Evolutionary conservation across 495 filamentous ascomycete genomes (phyloP).

Genomic region (Gamarada debralockiae): DNA sequence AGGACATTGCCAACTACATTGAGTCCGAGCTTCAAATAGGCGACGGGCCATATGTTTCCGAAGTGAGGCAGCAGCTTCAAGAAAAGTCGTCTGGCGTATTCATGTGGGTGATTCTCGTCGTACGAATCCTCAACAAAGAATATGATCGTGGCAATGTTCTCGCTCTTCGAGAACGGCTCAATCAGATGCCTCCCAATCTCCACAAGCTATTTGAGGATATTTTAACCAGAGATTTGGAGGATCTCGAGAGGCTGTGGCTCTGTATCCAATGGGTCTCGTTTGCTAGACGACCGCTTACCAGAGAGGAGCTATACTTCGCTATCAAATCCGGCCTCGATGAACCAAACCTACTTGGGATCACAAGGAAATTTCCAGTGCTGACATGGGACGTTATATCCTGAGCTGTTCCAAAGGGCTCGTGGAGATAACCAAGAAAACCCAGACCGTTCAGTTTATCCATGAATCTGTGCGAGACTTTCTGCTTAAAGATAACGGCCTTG

Average conservation of each 20-base stretch:
- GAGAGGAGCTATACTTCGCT: constrained; percentile 27
- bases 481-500: constrained; percentile 18
- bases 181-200: constrained; percentile 25
- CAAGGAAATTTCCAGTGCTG: constrained; percentile 22
- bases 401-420: constrained; percentile 29
- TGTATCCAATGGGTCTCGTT: constrained; percentile 34
- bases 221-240: background rate
- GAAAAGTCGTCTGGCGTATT: constrained; percentile 18
- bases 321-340: constrained; percentile 2
- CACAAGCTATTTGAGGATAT: constrained; percentile 26
- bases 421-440: constrained; percentile 17
- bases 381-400: constrained; percentile 25
- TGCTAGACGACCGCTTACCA: constrained; percentile 23
- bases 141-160: constrained; percentile 3
- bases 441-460: constrained; percentile 35
- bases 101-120: constrained; percentile 19
- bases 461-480: constrained; percentile 35
- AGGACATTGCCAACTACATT: constrained; percentile 28
- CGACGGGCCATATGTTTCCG: too few relatives aligned
- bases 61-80: constrained; percentile 22
- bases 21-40: too few relatives aligned
- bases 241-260: constrained; percentile 9
- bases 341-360: background rate
- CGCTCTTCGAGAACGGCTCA: constrained; percentile 8
- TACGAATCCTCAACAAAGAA: constrained; percentile 18